These are phyloP conservation scores for Aquilaria yunnanensis DNA, from an alignment of 345 rosid genomes.

Conservation along the genomic window DNA sequence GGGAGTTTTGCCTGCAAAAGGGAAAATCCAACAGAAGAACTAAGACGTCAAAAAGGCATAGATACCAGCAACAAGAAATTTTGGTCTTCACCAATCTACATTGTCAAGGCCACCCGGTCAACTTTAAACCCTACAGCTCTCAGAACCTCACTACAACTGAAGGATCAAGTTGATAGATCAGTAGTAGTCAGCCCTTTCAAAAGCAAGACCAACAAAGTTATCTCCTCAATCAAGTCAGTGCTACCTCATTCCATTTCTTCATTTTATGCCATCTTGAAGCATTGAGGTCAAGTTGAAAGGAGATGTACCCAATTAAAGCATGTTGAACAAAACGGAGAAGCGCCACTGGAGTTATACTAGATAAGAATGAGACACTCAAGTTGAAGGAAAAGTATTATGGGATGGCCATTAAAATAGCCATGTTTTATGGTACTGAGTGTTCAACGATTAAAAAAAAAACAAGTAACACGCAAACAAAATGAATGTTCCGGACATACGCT, in stretches of 20 bases:
- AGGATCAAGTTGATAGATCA: background rate
- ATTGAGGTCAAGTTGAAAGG: background rate
- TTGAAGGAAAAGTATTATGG: too few relatives aligned
- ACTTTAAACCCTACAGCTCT: background rate
- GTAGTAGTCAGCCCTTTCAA: background rate
- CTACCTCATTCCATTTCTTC: background rate
- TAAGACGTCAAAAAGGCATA: background rate
- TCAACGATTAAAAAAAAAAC: too few relatives aligned
- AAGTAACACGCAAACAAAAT: too few relatives aligned
- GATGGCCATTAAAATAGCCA: too few relatives aligned
- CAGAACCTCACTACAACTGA: background rate
- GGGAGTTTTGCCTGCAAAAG: slow-evolving; percentile 79
- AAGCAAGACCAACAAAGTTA: background rate
- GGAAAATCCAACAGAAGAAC: background rate
- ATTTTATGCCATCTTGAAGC: slow-evolving; percentile 4
- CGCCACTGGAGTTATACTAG: too few relatives aligned
- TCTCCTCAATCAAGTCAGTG: background rate
- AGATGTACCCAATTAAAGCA: too few relatives aligned
- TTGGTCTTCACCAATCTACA: background rate
- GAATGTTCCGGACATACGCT: too few relatives aligned
- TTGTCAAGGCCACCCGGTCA: too few relatives aligned
- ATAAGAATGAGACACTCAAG: too few relatives aligned
- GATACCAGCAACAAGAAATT: background rate
- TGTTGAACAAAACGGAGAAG: too few relatives aligned
- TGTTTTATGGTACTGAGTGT: too few relatives aligned